phyloP scores from a whole-genome alignment of 129 eudicot genomes.

The Helianthus tuberosus region DNA sequence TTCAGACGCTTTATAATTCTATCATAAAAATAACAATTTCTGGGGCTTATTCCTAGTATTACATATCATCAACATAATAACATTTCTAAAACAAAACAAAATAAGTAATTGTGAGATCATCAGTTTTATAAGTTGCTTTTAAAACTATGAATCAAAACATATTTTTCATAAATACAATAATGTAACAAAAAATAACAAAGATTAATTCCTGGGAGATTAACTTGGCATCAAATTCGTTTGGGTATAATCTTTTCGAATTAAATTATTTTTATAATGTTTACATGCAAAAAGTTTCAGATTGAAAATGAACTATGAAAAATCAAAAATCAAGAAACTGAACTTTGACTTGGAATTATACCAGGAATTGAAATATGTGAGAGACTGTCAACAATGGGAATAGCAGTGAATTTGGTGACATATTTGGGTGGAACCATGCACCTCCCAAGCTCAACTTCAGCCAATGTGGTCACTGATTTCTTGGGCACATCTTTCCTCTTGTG shows the following conservation, averaged over 20 bases:
- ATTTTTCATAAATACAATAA: neutral
- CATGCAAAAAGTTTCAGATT: too few relatives aligned
- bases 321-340: constrained; percentile 5
- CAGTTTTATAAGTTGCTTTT: too few relatives aligned
- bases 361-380: constrained; percentile 90
- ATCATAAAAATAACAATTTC: too few relatives aligned
- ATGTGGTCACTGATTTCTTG: constrained; percentile 82
- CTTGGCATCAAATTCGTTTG: neutral
- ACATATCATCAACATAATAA: too few relatives aligned
- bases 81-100: too few relatives aligned
- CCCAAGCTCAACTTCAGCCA: constrained; percentile 85
- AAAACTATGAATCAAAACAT: too few relatives aligned
- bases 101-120: too few relatives aligned
- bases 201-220: neutral
- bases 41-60: too few relatives aligned
- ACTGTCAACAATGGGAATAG: constrained; percentile 97
- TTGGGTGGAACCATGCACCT: constrained; percentile 89
- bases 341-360: constrained; percentile 25
- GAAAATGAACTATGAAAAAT: too few relatives aligned
- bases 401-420: constrained; percentile 94
- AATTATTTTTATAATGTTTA: too few relatives aligned
- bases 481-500: constrained; percentile 94
- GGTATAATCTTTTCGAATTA: neutral
- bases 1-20: too few relatives aligned
- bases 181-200: neutral